A percentile compares a stretch with the other conserved stretches of the same genome.
Evolutionary conservation across 192 early-diverging fungal genomes (phyloP).

Genomic region (Backusella parvicylindrica): DNA sequence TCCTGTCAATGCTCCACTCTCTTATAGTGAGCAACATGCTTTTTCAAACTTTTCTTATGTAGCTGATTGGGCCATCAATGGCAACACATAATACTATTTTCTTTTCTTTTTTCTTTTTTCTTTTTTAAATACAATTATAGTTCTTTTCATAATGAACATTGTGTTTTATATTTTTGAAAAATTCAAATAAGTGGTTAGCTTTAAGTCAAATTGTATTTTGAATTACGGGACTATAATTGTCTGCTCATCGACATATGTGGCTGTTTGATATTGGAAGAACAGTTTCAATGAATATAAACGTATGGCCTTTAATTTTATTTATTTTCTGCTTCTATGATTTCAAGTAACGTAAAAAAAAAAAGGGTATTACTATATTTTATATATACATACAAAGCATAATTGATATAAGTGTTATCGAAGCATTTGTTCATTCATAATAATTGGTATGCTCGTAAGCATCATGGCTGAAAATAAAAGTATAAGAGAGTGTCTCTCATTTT

Average conservation of each 20-base stretch:
- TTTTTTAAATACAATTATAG: too few species aligned
- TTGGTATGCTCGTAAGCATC: background rate
- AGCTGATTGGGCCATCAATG: slow-evolving; percentile 68
- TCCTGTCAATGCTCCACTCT: slow-evolving; percentile 80
- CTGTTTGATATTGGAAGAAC: too few species aligned
- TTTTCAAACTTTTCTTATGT: slow-evolving; percentile 89
- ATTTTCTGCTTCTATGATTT: too few species aligned
- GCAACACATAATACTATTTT: background rate
- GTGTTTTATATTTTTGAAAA: too few species aligned
- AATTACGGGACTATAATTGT: too few species aligned
- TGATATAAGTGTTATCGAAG: background rate
- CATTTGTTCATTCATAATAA: background rate
- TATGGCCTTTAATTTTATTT: too few species aligned
- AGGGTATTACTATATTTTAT: background rate
- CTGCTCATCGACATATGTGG: too few species aligned
- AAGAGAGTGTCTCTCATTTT: background rate
- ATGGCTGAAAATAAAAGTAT: background rate
- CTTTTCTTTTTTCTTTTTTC: background rate
- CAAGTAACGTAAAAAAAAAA: too few species aligned
- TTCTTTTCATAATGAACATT: too few species aligned
- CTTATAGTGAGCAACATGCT: slow-evolving; percentile 82
- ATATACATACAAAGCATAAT: background rate
- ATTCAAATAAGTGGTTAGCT: too few species aligned
- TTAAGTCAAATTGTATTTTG: too few species aligned
- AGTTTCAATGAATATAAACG: too few species aligned